Evolutionary conservation across 345 rosid species (phyloP), one percentile per base, ranked within the genome.

Genomic region (Salix suchowensis): DNA sequence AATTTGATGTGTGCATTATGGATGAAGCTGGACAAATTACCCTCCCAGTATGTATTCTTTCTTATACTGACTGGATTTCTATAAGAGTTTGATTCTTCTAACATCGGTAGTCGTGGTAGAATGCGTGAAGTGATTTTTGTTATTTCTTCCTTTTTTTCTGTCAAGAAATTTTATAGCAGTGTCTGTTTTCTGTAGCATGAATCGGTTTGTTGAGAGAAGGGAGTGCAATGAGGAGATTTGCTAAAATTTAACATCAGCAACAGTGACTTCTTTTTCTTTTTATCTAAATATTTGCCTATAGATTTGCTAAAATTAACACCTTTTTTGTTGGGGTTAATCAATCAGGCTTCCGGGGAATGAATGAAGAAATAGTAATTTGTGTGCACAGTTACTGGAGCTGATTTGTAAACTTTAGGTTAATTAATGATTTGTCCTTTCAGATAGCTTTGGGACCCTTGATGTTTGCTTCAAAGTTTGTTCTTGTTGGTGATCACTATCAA

Each of bases 1-100:
- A 80, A 81, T 96, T 96, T 78, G 99, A 96, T 72, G 90, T 96
- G 7, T 96, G 99, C 86, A 93, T 93, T 74, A 88, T 93, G 86
- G 98, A 96, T 82, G 99, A 96, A 87, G 99, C 99, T 79, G 99
- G 98, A 80, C 98, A 96, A 88, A 91, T 86, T 74, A 91, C 97
- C 68, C 86, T 93, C 64, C 99, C 98, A 16, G 99, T 92, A 87
- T 77, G 97, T 82, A 76, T 65, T 76, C 28, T 76, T 67, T 82
- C 70, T 71, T 75, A 24, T n/a, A 19, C 13, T 58, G 64, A n/a
- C 64, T n/a, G 64, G 28, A 58, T 58, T 7, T 44, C 50, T 13
- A 44, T 12, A 44, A 12, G 50, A 12, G 13, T 4, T 13, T 44
- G 50, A 44, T 44, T 44, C 50, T 44, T 44, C 16, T 44, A 44